Percentiles rank a stretch among this genome's conserved stretches.
phyloP scores from a whole-genome alignment of 2,329 filamentous ascomycete genomes.

The Fusarium nygamai region DNA sequence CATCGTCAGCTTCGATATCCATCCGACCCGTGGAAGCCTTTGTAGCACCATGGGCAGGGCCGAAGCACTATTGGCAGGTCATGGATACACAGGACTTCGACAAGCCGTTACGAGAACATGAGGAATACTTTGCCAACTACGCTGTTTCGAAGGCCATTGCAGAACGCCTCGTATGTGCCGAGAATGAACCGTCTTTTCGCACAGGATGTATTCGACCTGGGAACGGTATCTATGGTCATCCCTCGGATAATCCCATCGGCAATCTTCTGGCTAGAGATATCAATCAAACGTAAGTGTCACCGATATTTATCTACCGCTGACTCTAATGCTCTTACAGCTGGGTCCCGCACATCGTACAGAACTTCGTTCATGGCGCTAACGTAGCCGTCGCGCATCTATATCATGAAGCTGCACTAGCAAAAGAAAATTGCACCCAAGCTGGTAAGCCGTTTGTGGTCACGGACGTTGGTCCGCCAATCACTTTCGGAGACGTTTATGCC shows the following conservation, averaged over 20 bases:
- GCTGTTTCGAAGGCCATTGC: not conserved
- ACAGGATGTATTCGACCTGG: constrained; percentile 16
- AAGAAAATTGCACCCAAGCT: not conserved
- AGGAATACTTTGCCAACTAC: not conserved
- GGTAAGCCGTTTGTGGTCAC: constrained; percentile 6
- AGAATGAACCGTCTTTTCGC: not conserved
- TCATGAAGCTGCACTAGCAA: not conserved
- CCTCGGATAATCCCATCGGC: not conserved
- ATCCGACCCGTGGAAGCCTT: constrained; percentile 1
- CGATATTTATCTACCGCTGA: rapidly evolving
- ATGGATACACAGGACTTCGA: not conserved
- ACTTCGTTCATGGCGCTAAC: constrained; percentile 5
- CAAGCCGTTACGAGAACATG: not conserved
- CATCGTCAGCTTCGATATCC: not conserved
- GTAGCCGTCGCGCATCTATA: constrained; percentile 8
- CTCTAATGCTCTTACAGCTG: not conserved
- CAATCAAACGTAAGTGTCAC: not conserved
- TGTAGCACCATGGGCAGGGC: not conserved
- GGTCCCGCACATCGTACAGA: constrained; percentile 1
- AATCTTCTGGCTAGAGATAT: not conserved
- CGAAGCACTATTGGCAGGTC: not conserved
- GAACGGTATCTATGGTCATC: constrained; percentile 4
- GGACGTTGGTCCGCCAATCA: not conserved
- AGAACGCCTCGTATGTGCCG: not conserved
- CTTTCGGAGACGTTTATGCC: not conserved